phyloP scores from a whole-genome alignment of 164 flowering plant genomes.

The Amborella trichopoda region DNA sequence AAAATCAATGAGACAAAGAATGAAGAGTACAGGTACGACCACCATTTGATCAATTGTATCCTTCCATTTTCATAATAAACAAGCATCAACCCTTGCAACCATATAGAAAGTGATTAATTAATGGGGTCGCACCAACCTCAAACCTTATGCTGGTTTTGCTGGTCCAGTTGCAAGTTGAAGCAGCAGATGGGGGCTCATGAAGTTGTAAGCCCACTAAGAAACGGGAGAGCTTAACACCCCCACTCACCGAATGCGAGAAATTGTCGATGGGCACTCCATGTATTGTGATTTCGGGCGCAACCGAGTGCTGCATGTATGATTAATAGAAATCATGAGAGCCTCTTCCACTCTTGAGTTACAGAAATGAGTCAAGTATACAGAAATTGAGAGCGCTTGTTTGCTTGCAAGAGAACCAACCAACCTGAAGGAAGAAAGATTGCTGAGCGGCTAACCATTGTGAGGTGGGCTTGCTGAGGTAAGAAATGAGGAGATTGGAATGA shows the following conservation, averaged over 20 bases:
- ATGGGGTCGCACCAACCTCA: conserved; percentile 70
- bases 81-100: too few relatives aligned
- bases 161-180: conserved; percentile 69
- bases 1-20: too few relatives aligned
- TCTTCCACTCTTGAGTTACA: too few relatives aligned
- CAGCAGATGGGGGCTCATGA: too few relatives aligned
- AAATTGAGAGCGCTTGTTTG: too few relatives aligned
- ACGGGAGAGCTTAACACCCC: conserved; percentile 75
- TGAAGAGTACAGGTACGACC: too few relatives aligned
- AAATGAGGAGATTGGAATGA: conserved; percentile 65
- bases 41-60: too few relatives aligned
- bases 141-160: conserved; percentile 75
- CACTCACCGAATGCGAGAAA: conserved; percentile 69
- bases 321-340: background rate
- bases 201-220: conserved; percentile 68
- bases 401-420: conserved; percentile 1
- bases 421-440: conserved; percentile 75
- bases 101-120: too few relatives aligned
- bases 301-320: conserved; percentile 54
- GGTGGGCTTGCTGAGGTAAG: conserved; percentile 76
- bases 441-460: conserved; percentile 83
- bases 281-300: conserved; percentile 78
- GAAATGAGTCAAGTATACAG: background rate
- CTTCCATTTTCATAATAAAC: too few relatives aligned
- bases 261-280: conserved; percentile 74